Base-by-base conservation (phyloP, 1,139 yeast genomes). In the Protomyces inundatus region DNA sequence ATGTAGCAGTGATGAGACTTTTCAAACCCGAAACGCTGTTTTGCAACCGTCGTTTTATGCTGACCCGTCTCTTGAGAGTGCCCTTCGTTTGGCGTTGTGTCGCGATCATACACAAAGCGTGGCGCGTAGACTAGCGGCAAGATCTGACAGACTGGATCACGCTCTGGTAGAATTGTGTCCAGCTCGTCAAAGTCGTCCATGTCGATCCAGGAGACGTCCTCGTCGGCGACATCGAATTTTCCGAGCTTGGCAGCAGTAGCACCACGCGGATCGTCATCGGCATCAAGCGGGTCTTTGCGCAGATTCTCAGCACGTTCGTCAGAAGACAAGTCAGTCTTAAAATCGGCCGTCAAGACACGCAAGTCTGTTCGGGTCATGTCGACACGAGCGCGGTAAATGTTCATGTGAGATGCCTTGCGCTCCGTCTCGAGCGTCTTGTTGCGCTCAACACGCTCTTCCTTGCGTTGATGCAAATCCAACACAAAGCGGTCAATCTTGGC, bases 391-490 rank as follows among this genome's bases (percentile, higher is more conserved):
- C 83, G 80, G 68, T 86, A 83, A 81, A 91, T 83, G 70, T 85
- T 84, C 78, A 90, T 81, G 64, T 81, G 83, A 72, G 82, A 78
- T 1, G 83, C 72, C 65, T 79, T 79, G 65, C 82, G 82, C 68
- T 85, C 82, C 36, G 85, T 80, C 63, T 84, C 81, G 60, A 85
- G 78, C 39, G 81, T 79, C 59, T 82, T 79, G 68, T 85, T 85
- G 40, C 82, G 80, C 69, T 84, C 84, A 2, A 82, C 79, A 3
- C 83, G 78, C 32, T 85, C 80, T 71, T 89, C 93, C 69, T 88
- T 86, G 56, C 96, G 79, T 71, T 87, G 97, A 72, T 93, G 98
- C 42, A 91, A 74, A 72, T 91, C 98, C 76, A 93, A 79, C 2
- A 81, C 75, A 70, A 91, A 89, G 6, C 79, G 78, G 3, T 82